phyloP scores from a whole-genome alignment of 306 rosid genomes.

The Fragaria iinumae region DNA sequence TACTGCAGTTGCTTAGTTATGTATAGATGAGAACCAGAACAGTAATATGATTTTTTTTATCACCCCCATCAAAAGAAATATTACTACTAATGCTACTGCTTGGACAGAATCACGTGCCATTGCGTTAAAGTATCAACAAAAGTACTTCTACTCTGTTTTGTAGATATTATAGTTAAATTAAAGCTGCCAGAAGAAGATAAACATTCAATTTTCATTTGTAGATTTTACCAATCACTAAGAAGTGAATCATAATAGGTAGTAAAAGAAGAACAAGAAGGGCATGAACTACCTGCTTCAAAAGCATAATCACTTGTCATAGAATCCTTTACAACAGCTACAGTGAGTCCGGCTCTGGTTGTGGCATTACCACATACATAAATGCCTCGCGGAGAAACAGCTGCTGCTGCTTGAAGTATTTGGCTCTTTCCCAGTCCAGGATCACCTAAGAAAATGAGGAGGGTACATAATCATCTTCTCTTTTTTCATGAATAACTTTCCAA shows the following conservation, averaged over 20 bases:
- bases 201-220: not conserved
- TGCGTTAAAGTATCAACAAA: not conserved
- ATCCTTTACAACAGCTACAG: constrained; percentile 94
- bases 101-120: not conserved
- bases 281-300: constrained; percentile 79
- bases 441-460: constrained; percentile 47
- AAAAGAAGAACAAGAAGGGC: constrained; percentile 19
- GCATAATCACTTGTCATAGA: constrained; percentile 84
- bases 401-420: constrained; percentile 92
- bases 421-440: constrained; percentile 97
- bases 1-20: not conserved
- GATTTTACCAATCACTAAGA: not conserved
- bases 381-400: constrained; percentile 88
- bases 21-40: not conserved
- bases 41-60: not conserved
- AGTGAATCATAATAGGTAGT: constrained; percentile 1
- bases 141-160: not conserved
- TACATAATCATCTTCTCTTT: constrained; percentile 22
- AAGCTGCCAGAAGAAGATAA: not conserved
- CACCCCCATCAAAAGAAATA: not conserved
- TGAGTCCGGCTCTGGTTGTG: constrained; percentile 88
- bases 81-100: not conserved
- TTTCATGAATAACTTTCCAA: constrained; percentile 17
- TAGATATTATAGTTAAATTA: not conserved
- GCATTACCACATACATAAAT: constrained; percentile 97